phyloP scores from a whole-genome alignment of 805 yeast species.

The Monosporozyma aquatica region DNA sequence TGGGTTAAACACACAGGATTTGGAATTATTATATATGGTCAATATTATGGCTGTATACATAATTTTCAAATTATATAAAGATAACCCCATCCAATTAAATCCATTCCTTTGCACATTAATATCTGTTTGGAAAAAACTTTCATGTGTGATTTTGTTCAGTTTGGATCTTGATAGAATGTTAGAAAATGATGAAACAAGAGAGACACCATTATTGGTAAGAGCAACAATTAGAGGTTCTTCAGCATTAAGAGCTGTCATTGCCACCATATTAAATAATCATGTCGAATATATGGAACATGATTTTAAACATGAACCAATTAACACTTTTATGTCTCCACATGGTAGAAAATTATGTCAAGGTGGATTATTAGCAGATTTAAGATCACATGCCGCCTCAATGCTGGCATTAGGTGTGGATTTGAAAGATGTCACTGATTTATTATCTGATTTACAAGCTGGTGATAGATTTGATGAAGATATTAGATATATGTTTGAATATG shows the following conservation, averaged over 20 bases:
- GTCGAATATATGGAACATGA: slow-evolving; percentile 41
- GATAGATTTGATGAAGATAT: slow-evolving; percentile 66
- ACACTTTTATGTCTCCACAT: slow-evolving; percentile 57
- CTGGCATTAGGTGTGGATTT: slow-evolving; percentile 39
- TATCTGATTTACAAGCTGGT: slow-evolving; percentile 47
- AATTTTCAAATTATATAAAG: slow-evolving; percentile 36
- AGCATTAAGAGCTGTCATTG: slow-evolving; percentile 52
- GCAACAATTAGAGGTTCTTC: slow-evolving; percentile 53
- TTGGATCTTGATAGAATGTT: slow-evolving; percentile 52
- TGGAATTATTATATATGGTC: slow-evolving; percentile 40
- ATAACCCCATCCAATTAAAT: slow-evolving; percentile 35
- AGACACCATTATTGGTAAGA: slow-evolving; percentile 39
- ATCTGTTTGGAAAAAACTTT: slow-evolving; percentile 58
- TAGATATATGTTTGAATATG: slow-evolving; percentile 50
- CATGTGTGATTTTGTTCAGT: slow-evolving; percentile 49
- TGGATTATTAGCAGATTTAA: slow-evolving; percentile 46
- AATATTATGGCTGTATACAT: slow-evolving; percentile 35
- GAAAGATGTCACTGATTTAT: slow-evolving; percentile 43
- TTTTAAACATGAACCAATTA: slow-evolving; percentile 46
- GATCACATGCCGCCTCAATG: slow-evolving; percentile 49
- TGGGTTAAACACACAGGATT: slow-evolving; percentile 32
- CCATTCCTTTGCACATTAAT: slow-evolving; percentile 55
- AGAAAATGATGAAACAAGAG: slow-evolving; percentile 29
- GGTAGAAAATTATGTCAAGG: slow-evolving; percentile 56
- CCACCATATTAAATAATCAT: slow-evolving; percentile 50